Evolutionary conservation across 225 moss, liverwort and hornwort species (phyloP), one percentile per base, ranked within the genome.

Genomic region (Neckera pumila): DNA sequence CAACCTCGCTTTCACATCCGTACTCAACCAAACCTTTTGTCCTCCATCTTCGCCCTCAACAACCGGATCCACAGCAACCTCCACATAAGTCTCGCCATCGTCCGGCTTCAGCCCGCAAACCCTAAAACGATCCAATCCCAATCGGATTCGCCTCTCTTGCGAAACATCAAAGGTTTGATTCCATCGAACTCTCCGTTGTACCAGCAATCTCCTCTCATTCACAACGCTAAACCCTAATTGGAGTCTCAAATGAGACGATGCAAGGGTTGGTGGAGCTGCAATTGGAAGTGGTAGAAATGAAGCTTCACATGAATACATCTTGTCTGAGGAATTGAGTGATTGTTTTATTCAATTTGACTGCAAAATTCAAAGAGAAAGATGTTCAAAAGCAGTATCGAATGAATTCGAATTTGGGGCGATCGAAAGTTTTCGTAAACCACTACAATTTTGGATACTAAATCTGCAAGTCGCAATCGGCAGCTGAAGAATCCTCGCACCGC

Each of bases 1-100:
- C 61, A 95, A 27, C 86, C 95, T 84, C 63, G 95, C 94, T 86
- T 90, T 88, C 78, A 89, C 74, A 31, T 90, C 84, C 25, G 17
- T 34, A 31, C 79, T 87, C 70, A 77, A 86, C 91, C 84, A 80
- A 75, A 9, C 76, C 43, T 70, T 64, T 23, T 26, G 56, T 26
- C 28, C 86, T 57, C n/a, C 90, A 60, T 28, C 67, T 62, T 58
- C 91, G 12, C 26, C 89, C 40, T 65, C 71, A 4, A 31, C 70
- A 15, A 33, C 84, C 54, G 69, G 81, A 18, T 89, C 89, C 76
- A 70, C 84, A 47, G 77, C 71, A 30, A 83, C 65, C 45, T 78
- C 86, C 83, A 67, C 76, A 25, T 1, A 69, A 25, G 87, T 51
- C 28, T 91, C 85, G 34, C 75, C 89, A 15, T 89, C 90, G 13